These are phyloP conservation scores for Termitomyces bulborhizus DNA, from an alignment of 768 basidiomycete genomes.

Conservation along the genomic window DNA sequence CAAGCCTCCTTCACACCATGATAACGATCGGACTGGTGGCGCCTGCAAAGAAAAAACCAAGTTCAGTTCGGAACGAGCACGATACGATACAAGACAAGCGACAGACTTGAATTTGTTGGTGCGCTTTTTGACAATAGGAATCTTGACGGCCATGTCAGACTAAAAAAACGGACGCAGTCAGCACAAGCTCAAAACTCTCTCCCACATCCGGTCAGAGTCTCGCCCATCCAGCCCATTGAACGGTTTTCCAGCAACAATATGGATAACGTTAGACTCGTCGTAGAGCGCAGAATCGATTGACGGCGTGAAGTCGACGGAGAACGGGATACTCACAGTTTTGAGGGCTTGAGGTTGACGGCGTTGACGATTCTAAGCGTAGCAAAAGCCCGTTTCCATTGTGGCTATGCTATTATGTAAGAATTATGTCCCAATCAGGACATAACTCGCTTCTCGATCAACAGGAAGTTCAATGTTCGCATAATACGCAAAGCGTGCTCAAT, in stretches of 20 bases:
- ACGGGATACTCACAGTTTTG: slow-evolving; percentile 42
- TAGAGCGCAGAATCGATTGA: slow-evolving; percentile 9
- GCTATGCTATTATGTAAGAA: too few species aligned
- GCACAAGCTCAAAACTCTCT: slow-evolving; percentile 21
- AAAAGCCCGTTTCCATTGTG: background rate
- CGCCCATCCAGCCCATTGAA: slow-evolving; percentile 12
- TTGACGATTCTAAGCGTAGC: slow-evolving; percentile 22
- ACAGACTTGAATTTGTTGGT: slow-evolving; percentile 94
- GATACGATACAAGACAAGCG: background rate
- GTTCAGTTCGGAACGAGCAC: slow-evolving; percentile 3
- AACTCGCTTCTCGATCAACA: too few species aligned
- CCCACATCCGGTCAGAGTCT: slow-evolving; percentile 30
- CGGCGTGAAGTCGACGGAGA: slow-evolving; percentile 20
- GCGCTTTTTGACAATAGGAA: slow-evolving; percentile 87
- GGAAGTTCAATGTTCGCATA: too few species aligned
- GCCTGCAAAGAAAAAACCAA: slow-evolving; percentile 39
- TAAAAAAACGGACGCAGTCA: slow-evolving; percentile 15
- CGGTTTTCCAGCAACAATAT: background rate
- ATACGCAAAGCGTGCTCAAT: too few species aligned
- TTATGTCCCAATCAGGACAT: too few species aligned
- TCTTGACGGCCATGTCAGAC: slow-evolving; percentile 49
- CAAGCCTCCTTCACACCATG: slow-evolving; percentile 96
- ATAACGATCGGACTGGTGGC: slow-evolving; percentile 99
- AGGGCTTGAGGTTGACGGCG: slow-evolving; percentile 44
- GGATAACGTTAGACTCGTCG: slow-evolving; percentile 11